Evolutionary conservation across 2,329 filamentous ascomycete species (phyloP).

Genomic region (Aspergillus pseudoviridinutans): DNA sequence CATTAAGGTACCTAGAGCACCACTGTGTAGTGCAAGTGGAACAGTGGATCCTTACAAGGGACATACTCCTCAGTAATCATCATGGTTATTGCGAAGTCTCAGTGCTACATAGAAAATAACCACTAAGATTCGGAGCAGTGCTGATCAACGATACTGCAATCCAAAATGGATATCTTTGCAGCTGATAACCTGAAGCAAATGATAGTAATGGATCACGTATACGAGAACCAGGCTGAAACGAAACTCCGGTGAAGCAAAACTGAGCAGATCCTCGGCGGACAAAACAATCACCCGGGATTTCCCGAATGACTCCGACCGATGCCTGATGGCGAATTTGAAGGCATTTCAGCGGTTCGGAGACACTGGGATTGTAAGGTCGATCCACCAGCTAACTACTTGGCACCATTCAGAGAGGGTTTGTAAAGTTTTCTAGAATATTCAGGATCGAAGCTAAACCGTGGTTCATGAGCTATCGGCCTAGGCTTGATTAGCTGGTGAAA

Average conservation of each 20-base stretch:
- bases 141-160: background rate
- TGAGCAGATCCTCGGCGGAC: background rate
- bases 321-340: background rate
- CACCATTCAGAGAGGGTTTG: background rate
- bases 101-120: background rate
- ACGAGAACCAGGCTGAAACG: background rate
- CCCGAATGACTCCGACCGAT: background rate
- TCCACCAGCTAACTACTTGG: background rate
- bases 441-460: background rate
- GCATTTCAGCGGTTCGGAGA: background rate
- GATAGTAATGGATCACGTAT: background rate
- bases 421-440: background rate
- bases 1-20: background rate
- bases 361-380: no score
- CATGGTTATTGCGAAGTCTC: background rate
- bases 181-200: no score
- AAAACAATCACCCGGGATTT: background rate
- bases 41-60: background rate
- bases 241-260: background rate
- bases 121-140: no score
- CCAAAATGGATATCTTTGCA: background rate
- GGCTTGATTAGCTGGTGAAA: no score
- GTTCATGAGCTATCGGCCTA: no score
- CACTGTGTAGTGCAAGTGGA: background rate
- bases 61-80: no score